Conservation (phyloP, 441 rosid genomes). For the Hura crepitans region DNA sequence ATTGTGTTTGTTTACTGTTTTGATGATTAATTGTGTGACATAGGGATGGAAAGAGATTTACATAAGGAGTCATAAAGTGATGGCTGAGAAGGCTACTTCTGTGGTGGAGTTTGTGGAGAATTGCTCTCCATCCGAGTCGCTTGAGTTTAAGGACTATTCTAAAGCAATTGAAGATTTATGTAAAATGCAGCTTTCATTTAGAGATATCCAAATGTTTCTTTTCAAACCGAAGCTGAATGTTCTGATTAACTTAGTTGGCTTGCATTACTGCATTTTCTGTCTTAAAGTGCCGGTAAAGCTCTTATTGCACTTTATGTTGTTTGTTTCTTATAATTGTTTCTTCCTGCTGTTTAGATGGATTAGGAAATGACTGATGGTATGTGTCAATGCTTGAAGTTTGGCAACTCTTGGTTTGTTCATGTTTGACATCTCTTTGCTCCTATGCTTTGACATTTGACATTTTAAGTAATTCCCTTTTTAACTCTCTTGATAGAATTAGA, state of each 20-base stretch:
- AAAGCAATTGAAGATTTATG: slow-evolving; percentile 42
- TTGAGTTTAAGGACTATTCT: slow-evolving; percentile 46
- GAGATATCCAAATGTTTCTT: slow-evolving; percentile 55
- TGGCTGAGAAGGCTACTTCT: slow-evolving; percentile 33
- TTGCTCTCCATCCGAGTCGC: slow-evolving; percentile 28
- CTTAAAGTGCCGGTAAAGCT: slow-evolving; percentile 48
- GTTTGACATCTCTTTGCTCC: neutral
- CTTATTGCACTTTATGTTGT: neutral
- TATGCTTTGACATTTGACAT: neutral
- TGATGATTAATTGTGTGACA: slow-evolving; percentile 15
- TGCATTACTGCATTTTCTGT: slow-evolving; percentile 53
- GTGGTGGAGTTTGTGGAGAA: slow-evolving; percentile 40
- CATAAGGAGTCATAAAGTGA: slow-evolving; percentile 40
- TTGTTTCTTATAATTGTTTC: neutral
- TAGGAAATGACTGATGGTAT: neutral
- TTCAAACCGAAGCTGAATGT: slow-evolving; percentile 51
- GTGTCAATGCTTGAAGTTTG: neutral
- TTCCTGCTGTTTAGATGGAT: slow-evolving; percentile 5
- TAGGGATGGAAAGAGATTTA: slow-evolving; percentile 60
- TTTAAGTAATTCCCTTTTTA: neutral
- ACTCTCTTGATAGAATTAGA: neutral
- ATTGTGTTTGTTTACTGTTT: neutral
- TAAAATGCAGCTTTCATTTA: slow-evolving; percentile 38
- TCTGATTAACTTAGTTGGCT: slow-evolving; percentile 54
- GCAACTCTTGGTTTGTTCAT: neutral